Evolutionary conservation across 2,329 filamentous ascomycete species (phyloP), one percentile per base, ranked within the genome.

Genomic region (Clonostachys byssicola): DNA sequence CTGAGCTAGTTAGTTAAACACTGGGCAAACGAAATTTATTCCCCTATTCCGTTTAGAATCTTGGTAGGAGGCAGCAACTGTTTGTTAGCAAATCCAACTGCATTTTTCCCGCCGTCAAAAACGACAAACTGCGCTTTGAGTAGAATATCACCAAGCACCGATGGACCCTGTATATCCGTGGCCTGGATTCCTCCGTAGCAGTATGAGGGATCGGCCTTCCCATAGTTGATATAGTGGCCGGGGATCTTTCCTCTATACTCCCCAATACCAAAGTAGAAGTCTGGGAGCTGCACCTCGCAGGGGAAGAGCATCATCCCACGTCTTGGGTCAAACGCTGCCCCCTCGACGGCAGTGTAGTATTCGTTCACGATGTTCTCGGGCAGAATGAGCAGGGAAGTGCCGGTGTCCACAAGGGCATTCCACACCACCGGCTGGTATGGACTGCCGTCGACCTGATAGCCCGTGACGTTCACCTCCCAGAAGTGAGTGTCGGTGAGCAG

Each of bases 371-470:
- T 70, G 34, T 60, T 54, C 47, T 73, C 60, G 23, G 80, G 78
- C 16, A 85, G 64, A 52, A 86, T 72, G 47, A 87, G 64, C 33
- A 89, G 78, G 2, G 83, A 84, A 47, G 85, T 88, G 46, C 85
- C 86, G 3, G 85, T 89, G 67, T 89, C 85, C 57, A 81, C 80
- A 61, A 89, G 87, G 54, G 73, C 76, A 1, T 69, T 68, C 20
- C 71, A 70, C 6, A 78, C 50, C 16, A 57, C 45, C 6, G 49
- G 41, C 12, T 49, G 43, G 47, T 54, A 61, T 0, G 41, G 33
- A 5, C 48, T 17, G 13, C 47, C 46, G 1, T 34, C 42, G 45
- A 85, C 59, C 38, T 67, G 67, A 65, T 82, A 85, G 17, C 76
- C 80, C 20, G 70, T 68, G 12, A 78, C 68, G 17, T 68, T 74